Evolutionary conservation across 495 filamentous ascomycete genomes (phyloP), one percentile per base, ranked within the genome.

Genomic region (Trichoderma erinaceum): DNA sequence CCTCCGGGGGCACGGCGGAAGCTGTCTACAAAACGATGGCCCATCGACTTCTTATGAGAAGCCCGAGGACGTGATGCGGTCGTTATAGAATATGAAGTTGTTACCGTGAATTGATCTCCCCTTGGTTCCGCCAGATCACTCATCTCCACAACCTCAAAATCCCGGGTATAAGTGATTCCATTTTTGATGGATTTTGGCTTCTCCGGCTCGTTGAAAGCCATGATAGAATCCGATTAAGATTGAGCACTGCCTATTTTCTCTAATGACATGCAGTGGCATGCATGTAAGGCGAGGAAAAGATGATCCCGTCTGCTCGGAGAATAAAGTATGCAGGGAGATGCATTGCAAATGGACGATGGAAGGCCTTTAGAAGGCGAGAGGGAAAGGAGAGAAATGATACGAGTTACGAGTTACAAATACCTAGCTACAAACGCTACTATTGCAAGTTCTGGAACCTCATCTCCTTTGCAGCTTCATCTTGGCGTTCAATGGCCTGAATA

Each of bases 171-270:
- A 21, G 48, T 52, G 48, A 52, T 52, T 21, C 48, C 48, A 52
- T 52, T 52, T 23, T 52, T 52, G 48, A 52, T 11, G 48, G 48
- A 52, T 23, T 52, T 52, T 52, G 48, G 48, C 18, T 52, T 52
- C 21, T 52, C 48, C 4, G 48, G 48, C 21, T 52, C 48, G 6
- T 52, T 11, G 48, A 21, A 52, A 21, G 48, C 48, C 48, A 52
- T 52, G 44, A 7, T 48, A 5, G n/a, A 4, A 21, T 52, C 18
- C 48, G 10, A 7, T 52, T 5, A 23, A 11, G 3, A 10, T 52
- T 38, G 35, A 6, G n/a, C 48, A 11, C n/a, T 23, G 10, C 48
- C 48, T 21, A 23, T 52, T 23, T 7, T 38, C 35, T 38, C 8
- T 38, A 0, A 52, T 18, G 8, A 21, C n/a, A 21, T 21, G 21